These are phyloP conservation scores for Umbelopsis vinacea DNA, from an alignment of 192 early-diverging fungal species.

Conservation along the genomic window DNA sequence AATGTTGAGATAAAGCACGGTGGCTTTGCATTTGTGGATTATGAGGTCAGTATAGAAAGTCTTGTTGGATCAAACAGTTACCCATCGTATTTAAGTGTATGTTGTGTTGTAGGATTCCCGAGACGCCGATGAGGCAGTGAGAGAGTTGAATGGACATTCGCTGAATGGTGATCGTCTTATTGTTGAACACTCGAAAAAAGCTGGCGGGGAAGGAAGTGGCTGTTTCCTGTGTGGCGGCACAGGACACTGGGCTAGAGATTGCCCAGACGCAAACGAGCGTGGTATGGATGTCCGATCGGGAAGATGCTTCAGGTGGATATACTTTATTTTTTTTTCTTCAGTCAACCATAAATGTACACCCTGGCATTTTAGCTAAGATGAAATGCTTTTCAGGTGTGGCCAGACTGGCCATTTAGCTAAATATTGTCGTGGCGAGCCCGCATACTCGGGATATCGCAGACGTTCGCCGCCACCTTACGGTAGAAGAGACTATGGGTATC, in stretches of 20 bases:
- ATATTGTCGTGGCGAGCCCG: constrained; percentile 42
- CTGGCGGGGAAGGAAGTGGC: constrained; percentile 52
- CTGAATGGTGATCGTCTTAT: constrained; percentile 53
- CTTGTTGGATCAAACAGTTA: not conserved
- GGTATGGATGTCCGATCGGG: constrained; percentile 62
- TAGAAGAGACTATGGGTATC: constrained; percentile 22
- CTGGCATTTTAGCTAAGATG: not conserved
- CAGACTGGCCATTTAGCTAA: constrained; percentile 55
- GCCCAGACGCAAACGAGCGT: constrained; percentile 53
- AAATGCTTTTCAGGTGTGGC: constrained; percentile 25
- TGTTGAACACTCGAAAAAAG: constrained; percentile 56
- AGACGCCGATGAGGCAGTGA: constrained; percentile 57
- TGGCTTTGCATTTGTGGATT: constrained; percentile 60
- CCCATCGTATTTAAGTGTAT: not conserved
- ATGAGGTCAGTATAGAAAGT: constrained; percentile 40
- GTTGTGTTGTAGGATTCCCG: constrained; percentile 46
- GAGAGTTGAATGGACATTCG: constrained; percentile 55
- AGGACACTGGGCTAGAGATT: constrained; percentile 61
- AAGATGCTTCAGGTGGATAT: constrained; percentile 53
- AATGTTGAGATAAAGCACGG: constrained; percentile 57
- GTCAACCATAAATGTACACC: no score
- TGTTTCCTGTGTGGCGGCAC: constrained; percentile 58
- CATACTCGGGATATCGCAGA: not conserved
- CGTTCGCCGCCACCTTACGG: constrained; percentile 5
- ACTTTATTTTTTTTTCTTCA: not conserved